Base-by-base conservation (phyloP, 2,329 filamentous ascomycete species). In the Gnomoniopsis sp. region DNA sequence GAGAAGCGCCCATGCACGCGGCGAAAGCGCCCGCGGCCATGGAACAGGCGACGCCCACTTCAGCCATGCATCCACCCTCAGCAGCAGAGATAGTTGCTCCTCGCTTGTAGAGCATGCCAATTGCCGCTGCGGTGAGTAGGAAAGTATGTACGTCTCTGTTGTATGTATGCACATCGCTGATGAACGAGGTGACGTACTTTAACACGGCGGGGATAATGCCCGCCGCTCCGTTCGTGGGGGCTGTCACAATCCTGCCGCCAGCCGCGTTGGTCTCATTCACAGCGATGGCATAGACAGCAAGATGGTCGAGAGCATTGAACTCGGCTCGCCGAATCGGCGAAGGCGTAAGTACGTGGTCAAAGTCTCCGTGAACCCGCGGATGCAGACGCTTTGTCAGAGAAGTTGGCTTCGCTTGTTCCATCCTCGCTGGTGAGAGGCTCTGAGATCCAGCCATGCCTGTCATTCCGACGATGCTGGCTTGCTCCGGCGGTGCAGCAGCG, bases 231-330 rank as follows among this genome's bases (percentile, higher is more conserved):
- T 81, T 81, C 21, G 78, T 81, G 2, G 78, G 78, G 1, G 78
- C 78, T 2, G 78, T 81, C 19, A 81, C 78, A 60, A 81, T 79
- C 33, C 78, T 75, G 0, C 78, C 78, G 14, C 78, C 78, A 0
- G 74, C 76, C 2, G 78, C 78, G 57, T 81, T 81, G n/a, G 78
- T 81, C 66, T 81, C 78, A 62, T 81, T 81, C 23, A 81, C 78
- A 0, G 78, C 78, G 21, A 80, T 80, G 43, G 78, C 78, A 59
- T 80, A 81, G 0, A 80, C 78, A 1, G 75, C 75, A 10, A 81
- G 65, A 56, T 81, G 78, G 58, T 81, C 78, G 77, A 81, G 79
- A 3, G 77, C 76, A 3, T 77, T 77, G 57, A 81, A 77, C 1
- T 76, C 73, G 3, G 78, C 79, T 8, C 78, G 75, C 1, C 77